These are phyloP conservation scores for Oryza longistaminata DNA, from an alignment of 176 grass and related monocot genomes.

Conservation along the genomic window DNA sequence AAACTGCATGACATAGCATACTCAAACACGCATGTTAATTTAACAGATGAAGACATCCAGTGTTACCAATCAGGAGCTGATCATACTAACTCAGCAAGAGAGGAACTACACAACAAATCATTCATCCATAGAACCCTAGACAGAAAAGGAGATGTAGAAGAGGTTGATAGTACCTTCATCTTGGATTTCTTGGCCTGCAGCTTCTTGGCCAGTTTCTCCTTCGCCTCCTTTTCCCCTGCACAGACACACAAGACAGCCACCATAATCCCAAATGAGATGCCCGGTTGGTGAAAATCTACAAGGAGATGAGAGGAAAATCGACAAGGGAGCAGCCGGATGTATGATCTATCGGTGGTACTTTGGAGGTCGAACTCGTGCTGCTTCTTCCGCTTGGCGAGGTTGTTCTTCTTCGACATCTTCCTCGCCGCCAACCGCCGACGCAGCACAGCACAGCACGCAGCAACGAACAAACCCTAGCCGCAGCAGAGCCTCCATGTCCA, in stretches of 20 bases:
- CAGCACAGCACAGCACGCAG: background rate
- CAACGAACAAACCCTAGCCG: slow-evolving; percentile 36
- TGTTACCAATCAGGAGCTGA: background rate
- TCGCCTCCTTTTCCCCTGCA: slow-evolving; percentile 74
- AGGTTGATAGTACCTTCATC: slow-evolving; percentile 63
- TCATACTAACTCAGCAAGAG: background rate
- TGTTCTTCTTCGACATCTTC: slow-evolving; percentile 97
- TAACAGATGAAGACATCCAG: background rate
- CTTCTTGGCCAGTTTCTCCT: slow-evolving; percentile 67
- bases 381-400: slow-evolving; percentile 67
- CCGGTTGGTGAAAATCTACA: background rate
- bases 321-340: background rate
- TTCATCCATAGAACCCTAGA: background rate
- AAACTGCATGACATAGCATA: background rate
- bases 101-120: background rate
- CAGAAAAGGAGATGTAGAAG: background rate
- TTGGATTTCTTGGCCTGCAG: slow-evolving; percentile 80
- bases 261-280: background rate
- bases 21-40: background rate
- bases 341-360: slow-evolving; percentile 35
- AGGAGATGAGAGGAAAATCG: background rate
- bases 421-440: slow-evolving; percentile 20
- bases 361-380: slow-evolving; percentile 86
- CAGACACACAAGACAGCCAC: background rate
- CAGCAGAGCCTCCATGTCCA: background rate